Percentiles rank a stretch among this genome's conserved stretches.
phyloP scores from a whole-genome alignment of 345 rosid species.

The Iberis pinnata region DNA sequence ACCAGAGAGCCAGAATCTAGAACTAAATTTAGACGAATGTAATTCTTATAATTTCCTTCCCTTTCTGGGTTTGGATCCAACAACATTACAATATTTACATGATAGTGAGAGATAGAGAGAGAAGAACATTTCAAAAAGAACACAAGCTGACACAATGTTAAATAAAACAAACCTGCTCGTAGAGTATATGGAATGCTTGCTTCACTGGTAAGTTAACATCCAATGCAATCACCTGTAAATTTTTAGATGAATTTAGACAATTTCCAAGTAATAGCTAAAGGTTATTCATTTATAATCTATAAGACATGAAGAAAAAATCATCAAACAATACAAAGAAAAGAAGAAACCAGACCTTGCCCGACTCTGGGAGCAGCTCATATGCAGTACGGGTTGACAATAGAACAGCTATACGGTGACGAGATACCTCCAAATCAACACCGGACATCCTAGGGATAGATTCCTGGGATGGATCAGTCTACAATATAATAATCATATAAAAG shows the following conservation, averaged over 20 bases:
- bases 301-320: conserved; percentile 14
- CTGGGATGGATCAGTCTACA: conserved; percentile 36
- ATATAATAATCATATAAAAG: conserved; percentile 11
- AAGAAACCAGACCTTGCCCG: conserved; percentile 83
- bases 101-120: conserved; percentile 6
- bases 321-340: conserved; percentile 27
- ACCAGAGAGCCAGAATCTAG: conserved; percentile 17
- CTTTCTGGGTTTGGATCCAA: conserved; percentile 7
- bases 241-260: conserved; percentile 5
- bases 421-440: conserved; percentile 59
- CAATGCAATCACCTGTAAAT: conserved; percentile 72
- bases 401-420: conserved; percentile 58
- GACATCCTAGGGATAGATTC: conserved; percentile 48
- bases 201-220: conserved; percentile 92
- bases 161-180: conserved; percentile 69
- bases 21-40: conserved; percentile 1
- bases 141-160: conserved; percentile 14
- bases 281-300: conserved; percentile 7
- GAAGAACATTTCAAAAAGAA: conserved; percentile 16
- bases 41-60: conserved; percentile 13
- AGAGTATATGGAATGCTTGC: conserved; percentile 94
- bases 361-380: conserved; percentile 92
- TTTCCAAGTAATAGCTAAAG: conserved; percentile 2
- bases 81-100: conserved; percentile 17
- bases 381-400: conserved; percentile 74